A percentile compares a stretch with the other conserved stretches of the same genome.
Conservation (phyloP, 257 asterid species). For the Primulina eburnea region DNA sequence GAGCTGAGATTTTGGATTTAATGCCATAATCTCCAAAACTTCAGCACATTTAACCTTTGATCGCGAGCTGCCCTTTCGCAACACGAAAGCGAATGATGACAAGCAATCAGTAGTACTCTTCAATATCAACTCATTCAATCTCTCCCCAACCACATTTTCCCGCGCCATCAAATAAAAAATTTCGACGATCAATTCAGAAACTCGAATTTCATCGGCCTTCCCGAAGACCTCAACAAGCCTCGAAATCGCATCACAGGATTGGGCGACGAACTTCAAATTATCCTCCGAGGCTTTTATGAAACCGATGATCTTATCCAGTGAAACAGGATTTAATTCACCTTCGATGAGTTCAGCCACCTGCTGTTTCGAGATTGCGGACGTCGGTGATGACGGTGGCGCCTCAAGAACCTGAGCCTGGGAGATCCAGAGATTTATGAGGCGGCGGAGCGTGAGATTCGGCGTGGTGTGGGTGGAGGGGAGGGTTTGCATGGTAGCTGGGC, state of each 20-base stretch:
- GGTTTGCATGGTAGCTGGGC: conserved; percentile 90
- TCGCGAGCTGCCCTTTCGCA: conserved; percentile 45
- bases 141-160: conserved; percentile 43
- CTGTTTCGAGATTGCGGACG: conserved; percentile 26
- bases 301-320: conserved; percentile 38
- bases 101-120: conserved; percentile 24
- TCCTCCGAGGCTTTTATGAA: conserved; percentile 52
- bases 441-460: conserved; percentile 89
- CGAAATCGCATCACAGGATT: conserved; percentile 32
- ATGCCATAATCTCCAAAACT: conserved; percentile 49
- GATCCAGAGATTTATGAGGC: conserved; percentile 78
- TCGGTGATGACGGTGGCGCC: conserved; percentile 11
- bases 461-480: conserved; percentile 64
- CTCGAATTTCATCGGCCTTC: conserved; percentile 40
- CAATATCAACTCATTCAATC: conserved; percentile 36
- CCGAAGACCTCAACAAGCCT: conserved; percentile 34
- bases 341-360: conserved; percentile 39
- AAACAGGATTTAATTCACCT: conserved; percentile 29
- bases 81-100: conserved; percentile 34
- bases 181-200: conserved; percentile 46
- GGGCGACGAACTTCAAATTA: conserved; percentile 50
- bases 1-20: conserved; percentile 52
- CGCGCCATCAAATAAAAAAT: conserved; percentile 46
- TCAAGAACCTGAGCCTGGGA: conserved; percentile 41
- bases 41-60: conserved; percentile 58